Evolutionary conservation across 352 stramenopile genomes (phyloP), one percentile per base, ranked within the genome.

Genomic region (Elongisporangium anandrum): DNA sequence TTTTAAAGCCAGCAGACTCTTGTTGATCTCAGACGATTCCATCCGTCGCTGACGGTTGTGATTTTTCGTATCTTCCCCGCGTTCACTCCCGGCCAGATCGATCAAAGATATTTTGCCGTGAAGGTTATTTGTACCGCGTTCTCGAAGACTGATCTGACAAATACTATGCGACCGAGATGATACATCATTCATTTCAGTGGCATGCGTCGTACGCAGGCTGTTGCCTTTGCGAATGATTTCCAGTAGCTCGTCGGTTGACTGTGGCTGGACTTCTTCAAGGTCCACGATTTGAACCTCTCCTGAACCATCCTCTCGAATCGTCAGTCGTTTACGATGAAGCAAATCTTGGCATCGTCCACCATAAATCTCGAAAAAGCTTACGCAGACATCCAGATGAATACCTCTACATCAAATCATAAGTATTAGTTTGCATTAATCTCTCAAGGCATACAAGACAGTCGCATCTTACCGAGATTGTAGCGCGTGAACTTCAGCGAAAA

Each of bases 361-460:
- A 59, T 99, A 99, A 50, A 99, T 98, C 77, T 99, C 97, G 63
- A 98, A 99, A 39, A 98, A 97, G 34, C 89, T 97, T 53, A 98
- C 84, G 50, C 85, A 92, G 9, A 98, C 85, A 38, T 88, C 81
- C 34, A 98, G 60, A 12, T 84, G 65, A 39, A 84, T 72, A 23
- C 71, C 79, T 3, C 73, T 83, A 29, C 45, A 29, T 26, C 3
- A 17, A 29, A 61, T 22, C 50, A 53, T 9, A 10, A 53, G 15
- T n/a, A 39, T 53, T 16, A 16, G 49, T n/a, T 26, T 65, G 5
- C 34, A 48, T 39, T 21, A 8, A 56, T 51, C 17, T 19, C 16
- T 19, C 21, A 60, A 53, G 41, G 38, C 15, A 41, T 10, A 20
- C 8, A 39, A 16, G 19, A 16, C 34, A 48, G 3, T 19, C 15